Evolutionary conservation across 805 yeast genomes (phyloP), one percentile per base, ranked within the genome.

Genomic region (Yamadazyma sp.): DNA sequence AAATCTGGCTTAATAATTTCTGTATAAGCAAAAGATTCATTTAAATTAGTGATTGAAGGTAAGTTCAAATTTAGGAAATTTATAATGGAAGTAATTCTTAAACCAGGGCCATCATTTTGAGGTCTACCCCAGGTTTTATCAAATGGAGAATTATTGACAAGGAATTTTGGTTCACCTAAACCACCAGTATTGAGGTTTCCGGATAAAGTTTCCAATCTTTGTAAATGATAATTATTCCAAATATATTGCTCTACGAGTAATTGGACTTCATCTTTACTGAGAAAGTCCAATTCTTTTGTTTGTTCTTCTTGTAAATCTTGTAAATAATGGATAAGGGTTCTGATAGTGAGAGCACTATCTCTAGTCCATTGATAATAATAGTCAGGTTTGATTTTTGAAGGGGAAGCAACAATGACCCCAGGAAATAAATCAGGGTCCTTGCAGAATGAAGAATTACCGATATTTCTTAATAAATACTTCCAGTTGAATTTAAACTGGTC

Each of bases 91-190:
- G 82, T 70, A 8, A 80, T 71, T 48, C 97, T 71, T 38, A 91
- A 67, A 1, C 94, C 89, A 1, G 98, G 96, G 0, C 98, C 98
- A 56, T 91, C 98, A 40, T 87, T 74, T 60, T 91, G 98, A 1
- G 98, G 98, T 47, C 98, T 70, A 2, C 98, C 98, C 98, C 98
- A 91, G 23, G 65, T 55, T 2, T 64, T 80, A 5, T 57, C 56
- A 49, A 83, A 91, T 1, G 84, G 67, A 0, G 76, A 49, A 16
- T 82, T 80, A 53, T 86, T 75, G 4, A 80, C 76, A 54, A 70
- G 56, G 53, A 83, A 91, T 56, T 91, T 91, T 6, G 98, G 97
- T 55, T 91, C 98, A 2, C 97, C 98, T 22, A 89, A 65, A 2
- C 86, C 87, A 4, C 35, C 35, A 31, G 10, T 14, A 7, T 59